Evolutionary conservation across 73 alveolate genomes (phyloP).

Genomic region (Blepharisma stoltei): DNA sequence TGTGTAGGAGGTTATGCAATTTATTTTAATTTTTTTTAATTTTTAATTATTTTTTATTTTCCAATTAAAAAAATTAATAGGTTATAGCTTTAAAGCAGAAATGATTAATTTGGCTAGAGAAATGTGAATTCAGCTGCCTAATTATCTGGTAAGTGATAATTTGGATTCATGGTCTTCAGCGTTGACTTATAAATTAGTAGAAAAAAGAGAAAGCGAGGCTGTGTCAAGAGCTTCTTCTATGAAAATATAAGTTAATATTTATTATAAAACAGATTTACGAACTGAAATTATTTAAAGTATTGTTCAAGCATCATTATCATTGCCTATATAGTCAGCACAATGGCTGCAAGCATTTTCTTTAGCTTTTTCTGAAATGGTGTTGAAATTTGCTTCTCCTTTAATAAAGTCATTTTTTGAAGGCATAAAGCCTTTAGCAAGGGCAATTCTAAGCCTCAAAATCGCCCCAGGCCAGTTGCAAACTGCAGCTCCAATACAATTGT

Average conservation of each 20-base stretch:
- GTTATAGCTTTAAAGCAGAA: constrained; percentile 68
- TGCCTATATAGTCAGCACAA: too few species aligned
- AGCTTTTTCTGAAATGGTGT: constrained; percentile 6
- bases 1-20: too few species aligned
- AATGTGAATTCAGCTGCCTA: constrained; percentile 43
- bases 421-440: neutral
- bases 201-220: too few species aligned
- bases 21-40: too few species aligned
- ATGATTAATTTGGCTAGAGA: constrained; percentile 34
- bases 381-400: constrained; percentile 9
- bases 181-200: constrained; percentile 30
- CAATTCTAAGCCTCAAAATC: neutral
- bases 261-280: too few species aligned
- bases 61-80: too few species aligned
- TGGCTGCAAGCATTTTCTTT: neutral
- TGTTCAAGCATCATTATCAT: too few species aligned
- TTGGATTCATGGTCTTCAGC: constrained; percentile 85
- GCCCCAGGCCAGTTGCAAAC: constrained; percentile 30
- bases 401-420: constrained; percentile 7
- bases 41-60: too few species aligned
- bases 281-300: too few species aligned
- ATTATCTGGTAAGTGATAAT: constrained; percentile 65
- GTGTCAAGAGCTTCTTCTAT: too few species aligned
- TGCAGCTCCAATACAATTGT: constrained; percentile 24
- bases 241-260: too few species aligned